These are phyloP conservation scores for Heterococcus sp. DNA, from an alignment of 108 stramenopile species.

Conservation along the genomic window DNA sequence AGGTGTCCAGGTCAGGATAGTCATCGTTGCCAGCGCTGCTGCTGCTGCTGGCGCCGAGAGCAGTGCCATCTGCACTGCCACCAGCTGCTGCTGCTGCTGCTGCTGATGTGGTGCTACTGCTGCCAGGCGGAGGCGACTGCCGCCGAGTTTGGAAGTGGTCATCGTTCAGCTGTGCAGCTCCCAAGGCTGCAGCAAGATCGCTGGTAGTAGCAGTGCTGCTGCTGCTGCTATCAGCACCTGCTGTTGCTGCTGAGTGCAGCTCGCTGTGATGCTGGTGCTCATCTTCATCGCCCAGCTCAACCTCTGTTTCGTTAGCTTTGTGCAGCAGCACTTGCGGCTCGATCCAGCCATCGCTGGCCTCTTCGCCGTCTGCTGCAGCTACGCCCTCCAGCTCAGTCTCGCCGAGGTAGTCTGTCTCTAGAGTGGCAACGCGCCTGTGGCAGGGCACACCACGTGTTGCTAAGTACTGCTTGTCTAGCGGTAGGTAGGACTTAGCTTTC, in stretches of 20 bases:
- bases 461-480: constrained; percentile 22
- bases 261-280: too few relatives aligned
- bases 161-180: constrained; percentile 21
- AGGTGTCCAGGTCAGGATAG: constrained; percentile 35
- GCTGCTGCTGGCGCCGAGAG: background rate
- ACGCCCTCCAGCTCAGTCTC: constrained; percentile 8
- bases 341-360: background rate
- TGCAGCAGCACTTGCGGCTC: background rate
- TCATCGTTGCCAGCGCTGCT: background rate
- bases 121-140: background rate
- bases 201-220: background rate
- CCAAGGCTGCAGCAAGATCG: constrained; percentile 10
- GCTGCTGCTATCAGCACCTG: too few relatives aligned
- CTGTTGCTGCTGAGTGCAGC: background rate
- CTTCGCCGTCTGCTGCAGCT: background rate
- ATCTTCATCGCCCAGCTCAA: background rate
- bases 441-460: constrained; percentile 25
- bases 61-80: background rate
- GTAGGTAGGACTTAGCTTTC: constrained; percentile 32
- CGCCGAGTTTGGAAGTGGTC: constrained; percentile 7
- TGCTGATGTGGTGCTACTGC: too few relatives aligned
- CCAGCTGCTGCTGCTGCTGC: background rate
- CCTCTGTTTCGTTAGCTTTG: background rate
- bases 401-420: constrained; percentile 28
- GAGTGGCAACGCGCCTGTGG: constrained; percentile 18